Conservation (phyloP, 179 eudicot genomes). For the Spinacia oleracea region DNA sequence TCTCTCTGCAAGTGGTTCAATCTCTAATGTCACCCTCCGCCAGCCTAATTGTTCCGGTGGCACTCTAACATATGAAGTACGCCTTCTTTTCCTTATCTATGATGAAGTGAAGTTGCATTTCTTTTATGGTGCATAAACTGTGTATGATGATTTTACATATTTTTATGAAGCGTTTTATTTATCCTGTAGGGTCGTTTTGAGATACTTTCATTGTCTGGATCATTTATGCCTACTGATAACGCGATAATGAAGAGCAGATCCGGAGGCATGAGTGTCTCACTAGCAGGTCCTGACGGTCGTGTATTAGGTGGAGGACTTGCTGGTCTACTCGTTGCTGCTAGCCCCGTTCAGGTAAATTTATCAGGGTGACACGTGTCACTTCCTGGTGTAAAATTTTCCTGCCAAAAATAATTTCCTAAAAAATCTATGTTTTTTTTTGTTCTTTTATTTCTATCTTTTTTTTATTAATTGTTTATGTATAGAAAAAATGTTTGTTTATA, state of each 20-base stretch:
- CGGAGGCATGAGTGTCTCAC: constrained; percentile 85
- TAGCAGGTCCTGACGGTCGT: constrained; percentile 94
- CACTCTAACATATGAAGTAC: constrained; percentile 86
- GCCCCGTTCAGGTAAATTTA: constrained; percentile 72
- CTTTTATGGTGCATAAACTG: not conserved
- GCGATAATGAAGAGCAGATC: constrained; percentile 74
- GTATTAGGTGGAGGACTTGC: constrained; percentile 90
- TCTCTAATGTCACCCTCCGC: constrained; percentile 86
- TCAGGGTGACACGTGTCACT: no score
- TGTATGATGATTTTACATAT: not conserved
- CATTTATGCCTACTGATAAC: constrained; percentile 65
- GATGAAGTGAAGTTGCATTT: not conserved
- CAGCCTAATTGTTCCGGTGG: constrained; percentile 87
- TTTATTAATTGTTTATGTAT: no score
- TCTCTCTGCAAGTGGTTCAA: constrained; percentile 82
- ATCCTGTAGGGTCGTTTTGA: constrained; percentile 80
- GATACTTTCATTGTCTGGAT: constrained; percentile 80
- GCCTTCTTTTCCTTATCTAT: constrained; percentile 10
- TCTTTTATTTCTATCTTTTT: no score
- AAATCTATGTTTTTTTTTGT: no score
- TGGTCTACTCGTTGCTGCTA: constrained; percentile 82
- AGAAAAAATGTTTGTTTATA: no score
- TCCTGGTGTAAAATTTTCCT: no score
- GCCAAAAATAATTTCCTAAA: no score
- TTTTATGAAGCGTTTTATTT: not conserved